phyloP scores from a whole-genome alignment of 768 basidiomycete species.

The Leucocoprinus birnbaumii region DNA sequence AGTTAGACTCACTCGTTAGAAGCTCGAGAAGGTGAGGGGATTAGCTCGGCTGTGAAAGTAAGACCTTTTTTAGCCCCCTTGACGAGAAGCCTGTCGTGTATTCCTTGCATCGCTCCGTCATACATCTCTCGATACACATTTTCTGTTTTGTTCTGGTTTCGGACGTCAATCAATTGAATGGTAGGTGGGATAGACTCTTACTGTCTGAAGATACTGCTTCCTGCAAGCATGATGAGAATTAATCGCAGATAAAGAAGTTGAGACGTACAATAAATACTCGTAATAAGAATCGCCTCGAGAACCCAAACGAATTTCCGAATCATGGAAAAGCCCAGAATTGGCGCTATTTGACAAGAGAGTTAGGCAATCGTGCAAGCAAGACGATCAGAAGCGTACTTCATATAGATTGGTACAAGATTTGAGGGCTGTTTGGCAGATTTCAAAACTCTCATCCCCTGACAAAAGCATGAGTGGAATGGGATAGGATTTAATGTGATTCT shows the following conservation, averaged over 20 bases:
- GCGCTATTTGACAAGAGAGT: not conserved
- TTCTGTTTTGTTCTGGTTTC: conserved; percentile 73
- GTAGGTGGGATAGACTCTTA: no score
- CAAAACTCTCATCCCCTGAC: conserved; percentile 64
- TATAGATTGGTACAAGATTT: conserved; percentile 81
- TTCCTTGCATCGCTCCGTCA: conserved; percentile 75
- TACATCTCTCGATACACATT: conserved; percentile 87
- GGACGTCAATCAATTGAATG: no score
- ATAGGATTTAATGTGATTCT: not conserved
- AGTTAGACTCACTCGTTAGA: conserved; percentile 23
- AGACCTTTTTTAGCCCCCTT: conserved; percentile 56
- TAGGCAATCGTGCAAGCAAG: not conserved
- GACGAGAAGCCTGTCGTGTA: conserved; percentile 70
- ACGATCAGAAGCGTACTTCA: conserved; percentile 52
- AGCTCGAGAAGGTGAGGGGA: conserved; percentile 39
- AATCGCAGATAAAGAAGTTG: not conserved
- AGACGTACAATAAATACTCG: conserved; percentile 76
- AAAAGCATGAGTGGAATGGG: no score
- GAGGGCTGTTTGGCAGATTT: conserved; percentile 56
- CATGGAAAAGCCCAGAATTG: conserved; percentile 43
- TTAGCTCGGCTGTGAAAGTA: conserved; percentile 80
- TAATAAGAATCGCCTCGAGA: conserved; percentile 94
- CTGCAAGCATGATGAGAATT: no score
- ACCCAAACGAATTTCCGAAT: conserved; percentile 85
- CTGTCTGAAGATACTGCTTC: conserved; percentile 86